phyloP scores from a whole-genome alignment of 2,329 filamentous ascomycete species.

The Calonectria pseudoturangicola region DNA sequence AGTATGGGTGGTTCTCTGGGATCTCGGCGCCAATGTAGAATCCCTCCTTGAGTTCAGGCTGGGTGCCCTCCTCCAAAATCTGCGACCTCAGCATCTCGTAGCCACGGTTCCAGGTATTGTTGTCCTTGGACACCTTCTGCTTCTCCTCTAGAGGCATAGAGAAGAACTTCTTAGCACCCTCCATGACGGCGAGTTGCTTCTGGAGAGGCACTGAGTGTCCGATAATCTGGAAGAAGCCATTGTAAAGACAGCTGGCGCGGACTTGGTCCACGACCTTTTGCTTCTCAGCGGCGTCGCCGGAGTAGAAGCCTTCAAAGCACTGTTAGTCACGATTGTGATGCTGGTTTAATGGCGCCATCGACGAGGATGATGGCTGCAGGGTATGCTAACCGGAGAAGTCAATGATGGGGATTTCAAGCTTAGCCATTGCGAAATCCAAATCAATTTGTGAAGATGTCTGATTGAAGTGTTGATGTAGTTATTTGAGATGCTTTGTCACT shows the following conservation, averaged over 20 bases:
- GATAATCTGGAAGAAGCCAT: slow-evolving; percentile 73
- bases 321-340: background rate
- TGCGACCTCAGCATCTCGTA: slow-evolving; percentile 70
- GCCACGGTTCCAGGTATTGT: slow-evolving; percentile 66
- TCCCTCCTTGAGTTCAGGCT: slow-evolving; percentile 68
- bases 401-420: slow-evolving; percentile 54
- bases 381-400: slow-evolving; percentile 53
- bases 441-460: background rate
- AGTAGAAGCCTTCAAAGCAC: slow-evolving; percentile 44
- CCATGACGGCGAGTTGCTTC: slow-evolving; percentile 64
- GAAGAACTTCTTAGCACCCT: slow-evolving; percentile 68
- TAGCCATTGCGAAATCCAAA: slow-evolving; percentile 33
- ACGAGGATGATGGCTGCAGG: background rate
- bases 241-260: slow-evolving; percentile 63
- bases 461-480: background rate
- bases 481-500: slow-evolving; percentile 2
- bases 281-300: slow-evolving; percentile 49
- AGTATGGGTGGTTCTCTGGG: slow-evolving; percentile 62
- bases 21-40: slow-evolving; percentile 63
- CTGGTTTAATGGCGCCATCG: background rate
- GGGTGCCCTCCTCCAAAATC: slow-evolving; percentile 64
- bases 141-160: slow-evolving; percentile 67
- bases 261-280: slow-evolving; percentile 57
- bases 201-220: slow-evolving; percentile 66
- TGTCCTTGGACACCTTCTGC: slow-evolving; percentile 61